phyloP scores from a whole-genome alignment of 768 basidiomycete species.

The Mycena vitilis region DNA sequence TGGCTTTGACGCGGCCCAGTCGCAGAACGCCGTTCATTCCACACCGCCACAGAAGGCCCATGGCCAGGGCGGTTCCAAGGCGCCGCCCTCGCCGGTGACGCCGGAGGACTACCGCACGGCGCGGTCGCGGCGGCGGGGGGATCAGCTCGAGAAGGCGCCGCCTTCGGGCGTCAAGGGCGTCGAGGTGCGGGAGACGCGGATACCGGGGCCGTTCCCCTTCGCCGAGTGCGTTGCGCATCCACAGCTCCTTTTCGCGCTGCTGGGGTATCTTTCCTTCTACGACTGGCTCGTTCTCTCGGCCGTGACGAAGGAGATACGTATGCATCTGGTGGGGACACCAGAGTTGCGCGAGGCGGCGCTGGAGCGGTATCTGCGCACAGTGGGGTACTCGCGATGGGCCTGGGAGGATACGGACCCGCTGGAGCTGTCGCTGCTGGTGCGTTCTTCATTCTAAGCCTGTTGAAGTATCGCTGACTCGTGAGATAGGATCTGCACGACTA shows the following conservation, averaged over 20 bases:
- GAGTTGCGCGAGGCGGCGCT: conserved; percentile 72
- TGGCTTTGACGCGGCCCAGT: conserved; percentile 16
- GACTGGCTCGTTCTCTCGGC: conserved; percentile 76
- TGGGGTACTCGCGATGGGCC: conserved; percentile 80
- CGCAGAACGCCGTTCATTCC: conserved; percentile 24
- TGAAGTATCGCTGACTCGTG: not conserved
- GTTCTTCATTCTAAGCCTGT: conserved; percentile 37
- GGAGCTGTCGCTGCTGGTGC: conserved; percentile 69
- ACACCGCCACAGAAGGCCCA: conserved; percentile 32
- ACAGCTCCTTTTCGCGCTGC: conserved; percentile 62
- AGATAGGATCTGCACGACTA: conserved; percentile 81
- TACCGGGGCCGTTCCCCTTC: conserved; percentile 61
- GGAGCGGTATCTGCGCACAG: conserved; percentile 74
- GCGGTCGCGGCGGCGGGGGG: conserved; percentile 54
- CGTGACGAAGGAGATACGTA: conserved; percentile 65
- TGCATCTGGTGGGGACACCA: conserved; percentile 58
- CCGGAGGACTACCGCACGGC: conserved; percentile 45
- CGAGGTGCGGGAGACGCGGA: conserved; percentile 37
- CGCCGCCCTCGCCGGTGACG: conserved; percentile 36
- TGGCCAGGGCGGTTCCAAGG: not conserved
- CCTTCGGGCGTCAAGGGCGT: conserved; percentile 49
- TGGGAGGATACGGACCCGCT: conserved; percentile 73
- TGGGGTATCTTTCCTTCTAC: conserved; percentile 75
- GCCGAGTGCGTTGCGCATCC: conserved; percentile 65
- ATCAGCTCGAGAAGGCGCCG: conserved; percentile 52